Evolutionary conservation across 345 rosid species (phyloP).

Genomic region (Garcia nutans): DNA sequence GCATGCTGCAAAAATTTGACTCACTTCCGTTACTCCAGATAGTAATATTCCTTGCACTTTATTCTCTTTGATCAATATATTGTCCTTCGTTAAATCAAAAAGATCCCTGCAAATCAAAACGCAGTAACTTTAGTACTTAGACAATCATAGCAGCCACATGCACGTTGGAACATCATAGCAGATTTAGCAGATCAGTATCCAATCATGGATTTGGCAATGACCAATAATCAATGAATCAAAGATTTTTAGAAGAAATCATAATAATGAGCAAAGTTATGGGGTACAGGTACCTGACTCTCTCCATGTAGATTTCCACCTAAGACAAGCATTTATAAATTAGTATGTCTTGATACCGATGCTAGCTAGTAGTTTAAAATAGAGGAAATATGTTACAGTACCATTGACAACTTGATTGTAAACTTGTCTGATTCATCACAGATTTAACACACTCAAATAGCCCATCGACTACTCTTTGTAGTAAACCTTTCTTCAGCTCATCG

Average conservation of each 20-base stretch:
- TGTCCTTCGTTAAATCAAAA: constrained; percentile 74
- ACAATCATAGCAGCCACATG: background rate
- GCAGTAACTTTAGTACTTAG: background rate
- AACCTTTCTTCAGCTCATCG: constrained; percentile 63
- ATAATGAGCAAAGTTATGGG: background rate
- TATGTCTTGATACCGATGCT: background rate
- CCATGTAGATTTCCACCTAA: constrained; percentile 96
- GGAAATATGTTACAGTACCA: constrained; percentile 46
- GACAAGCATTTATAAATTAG: constrained; percentile 10
- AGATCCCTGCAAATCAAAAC: constrained; percentile 57
- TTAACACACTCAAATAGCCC: constrained; percentile 57
- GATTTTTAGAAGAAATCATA: constrained; percentile 8
- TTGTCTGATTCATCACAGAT: constrained; percentile 44
- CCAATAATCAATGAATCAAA: background rate
- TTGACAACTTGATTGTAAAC: constrained; percentile 62
- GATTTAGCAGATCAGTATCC: background rate
- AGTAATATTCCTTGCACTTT: constrained; percentile 62
- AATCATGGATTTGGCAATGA: background rate
- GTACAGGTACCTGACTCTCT: constrained; percentile 67
- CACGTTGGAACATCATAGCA: constrained; percentile 1
- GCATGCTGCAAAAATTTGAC: constrained; percentile 11
- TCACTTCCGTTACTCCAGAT: constrained; percentile 73
- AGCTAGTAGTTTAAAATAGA: background rate
- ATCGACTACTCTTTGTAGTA: constrained; percentile 67
- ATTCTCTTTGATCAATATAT: constrained; percentile 79